Evolutionary conservation across 1,284 basidiomycete species (phyloP).

Genomic region (Phlebopus sp.): DNA sequence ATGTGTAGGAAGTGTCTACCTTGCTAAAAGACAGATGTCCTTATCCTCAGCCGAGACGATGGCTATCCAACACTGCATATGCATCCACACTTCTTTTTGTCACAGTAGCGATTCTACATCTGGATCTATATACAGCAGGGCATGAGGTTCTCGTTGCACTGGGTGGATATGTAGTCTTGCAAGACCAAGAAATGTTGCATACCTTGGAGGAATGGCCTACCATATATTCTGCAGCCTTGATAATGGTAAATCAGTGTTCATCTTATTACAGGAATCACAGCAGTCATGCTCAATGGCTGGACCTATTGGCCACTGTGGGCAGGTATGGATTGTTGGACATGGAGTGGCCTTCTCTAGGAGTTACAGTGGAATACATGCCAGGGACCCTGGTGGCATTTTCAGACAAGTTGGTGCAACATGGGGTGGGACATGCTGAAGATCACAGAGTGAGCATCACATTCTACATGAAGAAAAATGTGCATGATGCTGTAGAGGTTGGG

Average conservation of each 20-base stretch:
- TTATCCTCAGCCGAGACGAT: background rate
- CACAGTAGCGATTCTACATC: conserved; percentile 5
- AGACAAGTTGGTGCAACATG: conserved; percentile 7
- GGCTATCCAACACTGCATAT: background rate
- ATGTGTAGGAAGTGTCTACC: background rate
- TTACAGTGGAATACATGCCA: background rate
- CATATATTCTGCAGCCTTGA: conserved; percentile 1
- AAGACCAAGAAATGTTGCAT: background rate
- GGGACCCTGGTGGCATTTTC: conserved; percentile 7
- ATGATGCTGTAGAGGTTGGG: background rate
- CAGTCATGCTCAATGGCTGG: background rate
- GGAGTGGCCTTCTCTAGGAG: background rate
- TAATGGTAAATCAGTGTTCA: conserved; percentile 7
- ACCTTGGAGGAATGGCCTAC: conserved; percentile 1
- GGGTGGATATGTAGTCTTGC: background rate
- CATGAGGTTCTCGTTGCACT: background rate
- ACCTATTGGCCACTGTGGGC: conserved; percentile 3
- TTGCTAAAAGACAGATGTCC: background rate
- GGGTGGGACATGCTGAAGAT: background rate
- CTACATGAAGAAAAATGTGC: conserved; percentile 8
- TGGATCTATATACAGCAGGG: conserved; percentile 2
- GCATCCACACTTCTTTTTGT: background rate
- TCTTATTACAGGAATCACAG: conserved; percentile 3
- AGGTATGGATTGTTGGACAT: background rate
- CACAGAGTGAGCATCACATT: conserved; percentile 4